Percentiles rank a stretch among this genome's conserved stretches.
Evolutionary conservation across 371 early-diverging fungal genomes (phyloP).

Genomic region (Nematocida ausubeli): DNA sequence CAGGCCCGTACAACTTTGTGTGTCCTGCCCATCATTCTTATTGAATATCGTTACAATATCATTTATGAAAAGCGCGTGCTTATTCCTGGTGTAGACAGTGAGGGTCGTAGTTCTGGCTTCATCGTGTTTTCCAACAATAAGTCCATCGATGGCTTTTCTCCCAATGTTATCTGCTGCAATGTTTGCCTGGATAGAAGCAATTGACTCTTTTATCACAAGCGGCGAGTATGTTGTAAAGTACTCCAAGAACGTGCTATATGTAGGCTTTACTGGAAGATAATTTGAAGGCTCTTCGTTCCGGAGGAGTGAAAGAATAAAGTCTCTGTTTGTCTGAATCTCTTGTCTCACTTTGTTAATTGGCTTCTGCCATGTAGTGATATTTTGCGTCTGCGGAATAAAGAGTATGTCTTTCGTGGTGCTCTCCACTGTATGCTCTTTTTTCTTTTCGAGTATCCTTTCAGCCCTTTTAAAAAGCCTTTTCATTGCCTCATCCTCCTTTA

Average conservation of each 20-base stretch:
- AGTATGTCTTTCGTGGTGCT: not conserved
- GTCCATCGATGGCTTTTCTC: not conserved
- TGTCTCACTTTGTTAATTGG: not conserved
- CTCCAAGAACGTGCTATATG: slow-evolving; percentile 2
- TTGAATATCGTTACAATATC: slow-evolving; percentile 9
- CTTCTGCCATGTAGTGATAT: slow-evolving; percentile 17
- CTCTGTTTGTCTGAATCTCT: not conserved
- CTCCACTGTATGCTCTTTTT: not conserved
- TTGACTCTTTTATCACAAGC: slow-evolving; percentile 15
- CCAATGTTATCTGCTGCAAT: not conserved
- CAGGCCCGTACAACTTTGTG: not conserved
- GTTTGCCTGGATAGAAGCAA: not conserved
- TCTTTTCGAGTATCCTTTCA: not conserved
- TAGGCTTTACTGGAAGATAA: not conserved
- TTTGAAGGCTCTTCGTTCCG: not conserved
- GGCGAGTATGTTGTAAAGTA: slow-evolving; percentile 38
- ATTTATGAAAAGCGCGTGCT: not conserved
- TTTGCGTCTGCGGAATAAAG: not conserved
- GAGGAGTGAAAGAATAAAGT: not conserved
- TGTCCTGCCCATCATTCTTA: not conserved
- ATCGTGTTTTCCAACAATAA: not conserved
- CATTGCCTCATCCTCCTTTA: slow-evolving; percentile 6
- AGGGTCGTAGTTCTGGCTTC: not conserved
- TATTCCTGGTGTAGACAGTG: not conserved
- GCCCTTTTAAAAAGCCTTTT: slow-evolving; percentile 16